phyloP scores from a whole-genome alignment of 805 yeast species.

The Starmerella etchellsii region DNA sequence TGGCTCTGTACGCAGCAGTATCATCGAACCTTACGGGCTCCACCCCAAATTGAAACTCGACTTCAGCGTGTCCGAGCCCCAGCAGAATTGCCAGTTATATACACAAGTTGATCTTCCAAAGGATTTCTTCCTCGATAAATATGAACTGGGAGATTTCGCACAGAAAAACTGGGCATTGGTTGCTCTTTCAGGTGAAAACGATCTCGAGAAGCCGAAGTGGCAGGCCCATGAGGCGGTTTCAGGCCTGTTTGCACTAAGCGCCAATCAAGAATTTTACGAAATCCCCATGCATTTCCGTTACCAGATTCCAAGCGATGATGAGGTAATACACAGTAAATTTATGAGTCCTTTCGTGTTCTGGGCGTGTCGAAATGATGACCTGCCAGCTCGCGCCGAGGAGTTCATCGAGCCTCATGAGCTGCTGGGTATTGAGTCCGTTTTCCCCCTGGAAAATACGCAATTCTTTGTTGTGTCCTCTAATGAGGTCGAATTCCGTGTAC shows the following conservation, averaged over 20 bases:
- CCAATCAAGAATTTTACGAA: conserved; percentile 21
- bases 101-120: conserved; percentile 35
- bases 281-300: conserved; percentile 43
- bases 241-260: conserved; percentile 29
- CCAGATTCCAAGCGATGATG: conserved; percentile 29
- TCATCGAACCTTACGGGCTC: conserved; percentile 20
- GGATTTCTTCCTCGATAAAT: conserved; percentile 41
- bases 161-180: conserved; percentile 25
- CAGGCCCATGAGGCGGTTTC: conserved; percentile 29
- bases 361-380: conserved; percentile 35
- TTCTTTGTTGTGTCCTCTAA: conserved; percentile 30
- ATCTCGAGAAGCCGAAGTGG: conserved; percentile 46
- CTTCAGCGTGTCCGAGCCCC: conserved; percentile 4
- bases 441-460: conserved; percentile 33
- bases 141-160: conserved; percentile 34
- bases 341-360: conserved; percentile 36
- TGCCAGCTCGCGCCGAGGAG: conserved; percentile 13
- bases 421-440: conserved; percentile 36
- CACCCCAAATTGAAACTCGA: conserved; percentile 16
- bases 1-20: not conserved
- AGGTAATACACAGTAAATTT: conserved; percentile 20
- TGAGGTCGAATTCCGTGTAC: conserved; percentile 29
- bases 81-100: conserved; percentile 33
- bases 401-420: conserved; percentile 10
- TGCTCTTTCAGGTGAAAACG: conserved; percentile 41